Percentiles rank a stretch among this genome's conserved stretches.
Evolutionary conservation across 2,329 filamentous ascomycete genomes (phyloP).

Genomic region (Neofusicoccum sp.): DNA sequence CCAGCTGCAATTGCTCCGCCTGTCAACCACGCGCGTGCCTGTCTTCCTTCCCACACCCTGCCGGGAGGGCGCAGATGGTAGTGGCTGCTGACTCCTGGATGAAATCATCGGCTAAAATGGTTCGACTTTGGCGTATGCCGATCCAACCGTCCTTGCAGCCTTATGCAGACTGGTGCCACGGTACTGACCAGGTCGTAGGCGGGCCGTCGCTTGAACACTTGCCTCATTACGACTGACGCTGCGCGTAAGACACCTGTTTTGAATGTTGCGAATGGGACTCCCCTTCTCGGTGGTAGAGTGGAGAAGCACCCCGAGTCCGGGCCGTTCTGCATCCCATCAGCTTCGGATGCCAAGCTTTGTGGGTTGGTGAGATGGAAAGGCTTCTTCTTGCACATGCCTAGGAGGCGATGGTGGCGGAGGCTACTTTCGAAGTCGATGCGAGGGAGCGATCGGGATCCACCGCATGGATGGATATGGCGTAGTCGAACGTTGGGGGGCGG

Average conservation of each 20-base stretch:
- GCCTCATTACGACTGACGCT: not conserved
- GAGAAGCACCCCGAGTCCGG: not conserved
- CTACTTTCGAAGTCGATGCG: not conserved
- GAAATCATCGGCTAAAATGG: not conserved
- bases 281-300: too few relatives aligned
- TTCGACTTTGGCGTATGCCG: not conserved
- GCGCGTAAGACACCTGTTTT: not conserved
- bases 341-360: not conserved
- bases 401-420: not conserved
- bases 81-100: not conserved
- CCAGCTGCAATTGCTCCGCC: too few relatives aligned
- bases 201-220: constrained; percentile 1
- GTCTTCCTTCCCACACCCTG: too few relatives aligned
- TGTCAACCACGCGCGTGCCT: too few relatives aligned
- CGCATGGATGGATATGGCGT: not conserved
- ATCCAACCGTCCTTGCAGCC: not conserved
- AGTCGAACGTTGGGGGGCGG: not conserved
- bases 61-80: too few relatives aligned
- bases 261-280: not conserved
- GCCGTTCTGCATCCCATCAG: not conserved
- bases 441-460: not conserved
- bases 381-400: not conserved
- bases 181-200: not conserved
- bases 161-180: not conserved
- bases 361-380: not conserved